Conservation (phyloP, 1,284 basidiomycete species). For the Thecaphora thlaspeos region DNA sequence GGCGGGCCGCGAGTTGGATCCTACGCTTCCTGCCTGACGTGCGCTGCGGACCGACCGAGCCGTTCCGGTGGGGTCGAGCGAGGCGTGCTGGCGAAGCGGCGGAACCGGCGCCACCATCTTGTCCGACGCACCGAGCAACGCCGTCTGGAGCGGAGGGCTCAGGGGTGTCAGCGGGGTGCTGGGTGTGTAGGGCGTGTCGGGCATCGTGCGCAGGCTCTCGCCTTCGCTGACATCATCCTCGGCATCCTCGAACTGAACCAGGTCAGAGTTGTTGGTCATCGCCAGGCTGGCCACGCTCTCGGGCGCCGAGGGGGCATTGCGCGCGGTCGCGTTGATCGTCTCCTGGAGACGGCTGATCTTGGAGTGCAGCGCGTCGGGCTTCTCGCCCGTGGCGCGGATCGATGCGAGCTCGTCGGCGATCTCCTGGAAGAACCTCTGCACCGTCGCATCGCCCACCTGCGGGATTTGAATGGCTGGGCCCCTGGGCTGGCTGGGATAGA, state of each 20-base stretch:
- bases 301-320: constrained; percentile 14
- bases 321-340: constrained; percentile 45
- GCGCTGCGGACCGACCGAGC: constrained; percentile 22
- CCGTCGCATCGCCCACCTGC: constrained; percentile 65
- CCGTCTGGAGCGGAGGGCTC: constrained; percentile 39
- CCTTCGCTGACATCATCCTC: constrained; percentile 60
- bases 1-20: constrained; percentile 23
- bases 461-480: constrained; percentile 38
- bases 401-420: constrained; percentile 75
- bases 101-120: constrained; percentile 14
- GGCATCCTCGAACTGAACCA: constrained; percentile 63
- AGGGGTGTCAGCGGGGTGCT: constrained; percentile 34
- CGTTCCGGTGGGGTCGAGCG: constrained; percentile 1
- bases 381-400: constrained; percentile 59
- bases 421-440: constrained; percentile 77
- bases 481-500: constrained; percentile 41
- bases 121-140: constrained; percentile 26
- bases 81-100: constrained; percentile 4
- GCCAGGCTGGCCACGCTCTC: constrained; percentile 1
- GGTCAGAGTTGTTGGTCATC: constrained; percentile 22
- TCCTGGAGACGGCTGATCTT: constrained; percentile 58
- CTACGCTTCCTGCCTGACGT: constrained; percentile 14
- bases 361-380: constrained; percentile 61
- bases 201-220: constrained; percentile 34
- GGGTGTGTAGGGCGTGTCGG: constrained; percentile 34